Evolutionary conservation across 2,329 filamentous ascomycete species (phyloP).

Genomic region (Colletotrichum sp.): DNA sequence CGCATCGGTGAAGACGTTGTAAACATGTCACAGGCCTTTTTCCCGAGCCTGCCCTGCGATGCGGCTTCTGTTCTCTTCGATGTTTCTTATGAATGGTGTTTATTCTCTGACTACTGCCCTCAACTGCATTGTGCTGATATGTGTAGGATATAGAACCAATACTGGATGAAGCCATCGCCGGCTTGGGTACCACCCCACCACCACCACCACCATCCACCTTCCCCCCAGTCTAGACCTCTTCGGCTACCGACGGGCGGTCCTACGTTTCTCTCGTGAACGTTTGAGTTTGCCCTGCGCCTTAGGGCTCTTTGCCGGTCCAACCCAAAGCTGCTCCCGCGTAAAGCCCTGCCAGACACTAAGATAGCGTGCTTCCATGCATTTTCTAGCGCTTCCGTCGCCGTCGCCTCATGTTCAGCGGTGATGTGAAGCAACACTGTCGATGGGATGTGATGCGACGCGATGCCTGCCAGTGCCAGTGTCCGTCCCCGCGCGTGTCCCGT

Average conservation of each 20-base stretch:
- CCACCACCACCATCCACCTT: neutral
- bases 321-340: neutral
- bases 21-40: neutral
- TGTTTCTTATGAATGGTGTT: neutral
- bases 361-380: constrained; percentile 4
- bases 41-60: neutral
- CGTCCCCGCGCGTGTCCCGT: neutral
- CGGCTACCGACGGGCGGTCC: neutral
- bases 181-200: neutral
- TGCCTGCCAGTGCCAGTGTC: neutral
- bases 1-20: neutral
- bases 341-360: neutral
- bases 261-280: neutral
- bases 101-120: neutral
- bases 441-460: neutral
- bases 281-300: neutral
- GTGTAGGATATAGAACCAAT: neutral
- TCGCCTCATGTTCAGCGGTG: neutral
- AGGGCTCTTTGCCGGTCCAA: neutral
- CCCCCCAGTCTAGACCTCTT: neutral
- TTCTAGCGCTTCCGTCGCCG: constrained; percentile 14
- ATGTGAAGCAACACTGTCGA: neutral
- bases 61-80: neutral
- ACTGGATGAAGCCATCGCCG: neutral
- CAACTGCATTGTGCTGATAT: neutral